Evolutionary conservation across 257 asterid genomes (phyloP).

Genomic region (Ajuga chamaepitys): DNA sequence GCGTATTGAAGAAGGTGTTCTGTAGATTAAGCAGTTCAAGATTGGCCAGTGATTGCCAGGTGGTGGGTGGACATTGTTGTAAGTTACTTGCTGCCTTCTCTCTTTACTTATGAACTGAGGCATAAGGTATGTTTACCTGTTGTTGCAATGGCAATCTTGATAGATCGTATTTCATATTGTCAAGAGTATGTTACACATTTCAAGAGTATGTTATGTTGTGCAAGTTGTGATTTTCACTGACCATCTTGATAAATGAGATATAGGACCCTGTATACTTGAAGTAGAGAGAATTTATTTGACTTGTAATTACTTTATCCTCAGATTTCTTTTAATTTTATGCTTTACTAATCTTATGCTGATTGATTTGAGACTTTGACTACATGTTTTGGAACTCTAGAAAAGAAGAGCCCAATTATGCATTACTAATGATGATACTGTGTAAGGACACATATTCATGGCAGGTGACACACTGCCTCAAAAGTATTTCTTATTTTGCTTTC

Average conservation of each 20-base stretch:
- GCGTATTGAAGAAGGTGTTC: conserved; percentile 19
- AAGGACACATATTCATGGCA: neutral
- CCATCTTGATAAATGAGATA: neutral
- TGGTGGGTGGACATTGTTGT: conserved; percentile 17
- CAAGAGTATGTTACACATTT: neutral
- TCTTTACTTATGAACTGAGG: neutral
- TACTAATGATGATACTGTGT: neutral
- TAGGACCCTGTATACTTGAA: neutral
- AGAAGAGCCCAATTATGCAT: neutral
- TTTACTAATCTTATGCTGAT: neutral
- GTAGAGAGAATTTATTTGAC: neutral
- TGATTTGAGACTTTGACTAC: no score
- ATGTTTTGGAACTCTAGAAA: neutral
- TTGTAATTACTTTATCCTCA: neutral
- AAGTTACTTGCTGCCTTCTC: conserved; percentile 13
- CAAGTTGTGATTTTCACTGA: neutral
- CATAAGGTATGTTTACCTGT: neutral
- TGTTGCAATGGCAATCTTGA: neutral
- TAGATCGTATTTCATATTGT: neutral
- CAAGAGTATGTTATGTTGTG: neutral
- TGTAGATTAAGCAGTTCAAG: conserved; percentile 12
- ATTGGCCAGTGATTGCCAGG: conserved; percentile 2
- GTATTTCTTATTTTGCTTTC: neutral
- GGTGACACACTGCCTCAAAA: neutral
- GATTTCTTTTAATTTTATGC: neutral